Evolutionary conservation across 1,139 yeast genomes (phyloP).

Genomic region (Candida albicans): DNA sequence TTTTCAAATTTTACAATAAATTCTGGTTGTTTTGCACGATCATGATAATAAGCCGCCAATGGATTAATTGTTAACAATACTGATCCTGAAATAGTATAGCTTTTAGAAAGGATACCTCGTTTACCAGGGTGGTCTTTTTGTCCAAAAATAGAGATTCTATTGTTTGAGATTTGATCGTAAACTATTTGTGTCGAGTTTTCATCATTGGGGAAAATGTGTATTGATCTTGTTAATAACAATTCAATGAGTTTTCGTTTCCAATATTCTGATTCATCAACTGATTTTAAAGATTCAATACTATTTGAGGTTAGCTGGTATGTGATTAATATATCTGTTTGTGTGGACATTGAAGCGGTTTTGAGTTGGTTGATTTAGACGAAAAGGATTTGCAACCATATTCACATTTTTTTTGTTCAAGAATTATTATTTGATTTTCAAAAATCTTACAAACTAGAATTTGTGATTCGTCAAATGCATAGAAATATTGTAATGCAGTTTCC

Average conservation of each 20-base stretch:
- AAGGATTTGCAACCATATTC: background rate
- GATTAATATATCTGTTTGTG: background rate
- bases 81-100: conserved; percentile 6
- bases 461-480: background rate
- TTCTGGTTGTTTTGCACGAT: conserved; percentile 2
- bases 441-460: background rate
- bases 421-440: background rate
- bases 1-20: conserved; percentile 7
- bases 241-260: conserved; percentile 9
- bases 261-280: conserved; percentile 6
- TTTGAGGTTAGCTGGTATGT: conserved; percentile 1
- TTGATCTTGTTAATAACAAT: conserved; percentile 5
- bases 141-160: conserved; percentile 10
- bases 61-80: conserved; percentile 10
- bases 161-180: conserved; percentile 12
- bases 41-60: conserved; percentile 3
- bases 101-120: conserved; percentile 11
- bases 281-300: conserved; percentile 3
- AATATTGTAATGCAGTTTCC: too few relatives aligned
- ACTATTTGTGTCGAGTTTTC: conserved; percentile 11
- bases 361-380: background rate
- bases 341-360: background rate
- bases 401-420: background rate
- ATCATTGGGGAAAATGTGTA: conserved; percentile 14
- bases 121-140: conserved; percentile 13